Evolutionary conservation across 176 grass and related monocot genomes (phyloP).

Genomic region (Musa troglodytarum): DNA sequence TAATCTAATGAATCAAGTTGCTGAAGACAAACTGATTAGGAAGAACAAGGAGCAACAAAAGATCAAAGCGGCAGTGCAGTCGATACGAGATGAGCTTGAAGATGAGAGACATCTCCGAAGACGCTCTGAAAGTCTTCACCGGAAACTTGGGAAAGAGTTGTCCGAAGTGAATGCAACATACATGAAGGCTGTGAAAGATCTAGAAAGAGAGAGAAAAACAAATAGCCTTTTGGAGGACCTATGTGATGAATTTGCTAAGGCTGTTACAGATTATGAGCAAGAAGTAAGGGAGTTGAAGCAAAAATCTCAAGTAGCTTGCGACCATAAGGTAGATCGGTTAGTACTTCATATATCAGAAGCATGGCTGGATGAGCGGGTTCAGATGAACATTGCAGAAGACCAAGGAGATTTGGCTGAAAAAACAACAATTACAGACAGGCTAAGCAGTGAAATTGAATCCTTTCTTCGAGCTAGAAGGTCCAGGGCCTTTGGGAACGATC

Average conservation of each 20-base stretch:
- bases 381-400: conserved; percentile 57
- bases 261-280: conserved; percentile 78
- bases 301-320: conserved; percentile 46
- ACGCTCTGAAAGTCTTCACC: conserved; percentile 62
- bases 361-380: conserved; percentile 90
- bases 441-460: conserved; percentile 66
- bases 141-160: conserved; percentile 71
- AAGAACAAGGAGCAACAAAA: conserved; percentile 82
- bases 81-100: conserved; percentile 61
- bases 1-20: conserved; percentile 50
- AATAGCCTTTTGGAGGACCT: conserved; percentile 63
- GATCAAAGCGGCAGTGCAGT: conserved; percentile 46
- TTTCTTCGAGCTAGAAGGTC: conserved; percentile 51
- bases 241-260: conserved; percentile 80
- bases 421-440: conserved; percentile 51
- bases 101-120: conserved; percentile 74
- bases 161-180: conserved; percentile 64
- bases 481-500: conserved; percentile 19
- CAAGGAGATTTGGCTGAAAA: conserved; percentile 37
- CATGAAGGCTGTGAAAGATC: conserved; percentile 55
- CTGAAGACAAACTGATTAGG: conserved; percentile 47
- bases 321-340: conserved; percentile 57
- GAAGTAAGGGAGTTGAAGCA: conserved; percentile 77
- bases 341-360: conserved; percentile 85
- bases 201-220: conserved; percentile 73